Evolutionary conservation across 2,329 filamentous ascomycete species (phyloP), one percentile per base, ranked within the genome.

Genomic region (Leptoxyphium fumago): DNA sequence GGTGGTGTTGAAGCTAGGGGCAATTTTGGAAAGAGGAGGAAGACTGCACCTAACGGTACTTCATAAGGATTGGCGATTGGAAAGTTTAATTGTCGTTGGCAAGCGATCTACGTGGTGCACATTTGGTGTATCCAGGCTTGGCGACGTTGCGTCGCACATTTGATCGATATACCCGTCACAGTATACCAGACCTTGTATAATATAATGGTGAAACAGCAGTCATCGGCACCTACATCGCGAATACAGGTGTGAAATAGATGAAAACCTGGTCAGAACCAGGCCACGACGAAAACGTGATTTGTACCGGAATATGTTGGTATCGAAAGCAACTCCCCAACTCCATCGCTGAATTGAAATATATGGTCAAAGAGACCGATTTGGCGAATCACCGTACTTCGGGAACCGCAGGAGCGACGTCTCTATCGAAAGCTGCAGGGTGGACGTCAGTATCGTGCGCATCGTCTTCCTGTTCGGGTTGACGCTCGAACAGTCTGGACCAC

Each of bases 401-500:
- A 14, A 59, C 55, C 32, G 61, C 74, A 10, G 76, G 75, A 11
- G 75, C 71, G 47, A 82, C 71, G 44, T 82, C 78, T 48, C 78
- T 73, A 52, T 80, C 73, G 41, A 78, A 72, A 39, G 55, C 51
- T 17, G 54, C 52, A 7, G 65, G 70, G 48, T 74, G 38, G 11
- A 39, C 43, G 40, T 45, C 48, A 17, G 39, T 38, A n/a, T 45
- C 38, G 15, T 28, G 70, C 2, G 66, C 56, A 38, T 48, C 67
- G 1, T 70, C 72, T 51, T 80, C 44, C 51, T 13, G 13, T 13
- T 36, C 32, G 43, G 54, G 55, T 39, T 60, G 56, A 10, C 67
- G 55, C 49, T 80, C 87, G 57, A 94, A 94, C 14, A 96, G 58
- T 38, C 87, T 75, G 46, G 84, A 75, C 89, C 89, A 98, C 80